Percentiles rank a stretch among this genome's conserved stretches.
Conservation (phyloP, 2,329 filamentous ascomycete genomes). For the Colletotrichum euphorbiae region DNA sequence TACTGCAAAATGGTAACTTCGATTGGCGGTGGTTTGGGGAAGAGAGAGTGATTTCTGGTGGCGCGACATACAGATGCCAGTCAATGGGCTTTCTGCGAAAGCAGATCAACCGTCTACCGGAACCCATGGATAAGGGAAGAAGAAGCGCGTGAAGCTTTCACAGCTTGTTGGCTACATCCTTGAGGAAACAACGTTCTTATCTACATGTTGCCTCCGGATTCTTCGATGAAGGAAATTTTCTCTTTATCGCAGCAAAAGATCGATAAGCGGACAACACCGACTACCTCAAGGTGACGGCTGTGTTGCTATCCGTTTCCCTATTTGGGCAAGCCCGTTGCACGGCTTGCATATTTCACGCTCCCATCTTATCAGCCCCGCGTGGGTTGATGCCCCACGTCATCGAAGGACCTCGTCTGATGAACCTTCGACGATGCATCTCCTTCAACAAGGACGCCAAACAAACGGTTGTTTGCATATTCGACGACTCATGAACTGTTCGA, state of each 20-base stretch:
- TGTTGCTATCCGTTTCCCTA: conserved; percentile 38
- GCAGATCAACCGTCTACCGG: too few species aligned
- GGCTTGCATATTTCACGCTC: conserved; percentile 35
- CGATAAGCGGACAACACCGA: conserved; percentile 10
- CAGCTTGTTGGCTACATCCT: background rate
- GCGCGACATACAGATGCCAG: too few species aligned
- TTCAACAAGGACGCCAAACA: background rate
- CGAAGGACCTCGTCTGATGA: conserved; percentile 5
- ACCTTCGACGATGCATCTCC: conserved; percentile 24
- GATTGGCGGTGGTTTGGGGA: too few species aligned
- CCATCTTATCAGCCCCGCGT: conserved; percentile 40
- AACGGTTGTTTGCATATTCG: background rate
- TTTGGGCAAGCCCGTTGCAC: conserved; percentile 38
- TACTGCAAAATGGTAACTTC: too few species aligned
- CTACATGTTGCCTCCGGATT: background rate
- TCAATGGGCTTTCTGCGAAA: too few species aligned
- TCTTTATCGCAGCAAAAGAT: conserved; percentile 5
- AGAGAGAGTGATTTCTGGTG: too few species aligned
- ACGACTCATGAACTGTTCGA: conserved; percentile 24
- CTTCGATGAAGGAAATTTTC: background rate
- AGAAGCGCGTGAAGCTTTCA: background rate
- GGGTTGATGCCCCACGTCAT: conserved; percentile 35
- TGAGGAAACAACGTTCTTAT: conserved; percentile 12
- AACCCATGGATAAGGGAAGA: background rate
- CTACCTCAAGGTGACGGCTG: conserved; percentile 31